Base-by-base conservation (phyloP, 148 eudicot species). In the Vaccinium corymbosum region DNA sequence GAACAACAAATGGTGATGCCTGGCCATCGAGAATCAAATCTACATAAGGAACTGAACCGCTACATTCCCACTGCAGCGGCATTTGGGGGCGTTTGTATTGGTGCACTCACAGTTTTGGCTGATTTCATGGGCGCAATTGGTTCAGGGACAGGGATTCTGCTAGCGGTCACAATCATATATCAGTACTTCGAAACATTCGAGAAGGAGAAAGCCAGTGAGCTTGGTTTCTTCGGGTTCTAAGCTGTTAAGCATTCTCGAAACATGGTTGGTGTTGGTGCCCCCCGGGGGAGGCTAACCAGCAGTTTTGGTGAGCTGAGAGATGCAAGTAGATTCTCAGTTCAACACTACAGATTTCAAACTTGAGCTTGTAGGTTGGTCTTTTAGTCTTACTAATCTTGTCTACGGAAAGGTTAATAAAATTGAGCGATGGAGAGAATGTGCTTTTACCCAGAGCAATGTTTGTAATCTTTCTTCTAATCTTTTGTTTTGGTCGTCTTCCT, bases 1-100 rank as follows among this genome's bases (percentile, higher is more conserved):
- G 98, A 95, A 76, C 97, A 95, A 95, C 97, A 95, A 82, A 95
- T 95, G 98, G 98, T 95, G 35, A 93, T 93, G 97, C 98, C 97
- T 2, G 97, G 97, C 2, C 97, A 93, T 73, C 88, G 97, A 6
- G 98, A 95, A 50, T 91, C 97, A 53, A 93, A 95, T 87, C 53
- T 95, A 32, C 93, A 93, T 82, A 95, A 95, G 87, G 98, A 95
- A 87, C 95, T 95, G 74, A 93, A 95, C 81, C 97, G 97, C 12
- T 95, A 95, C 83, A 93, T 95, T n/a, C 97, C 97, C 27, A 93
- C 97, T 0, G 98, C 95, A 17, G 98, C 97, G 12, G 97, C 97
- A 55, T 93, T 93, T 46, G 97, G 97, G 32, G 98, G 98, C 62
- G 86, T 95, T 82, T 95, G 98, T 84, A 94, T 95, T 56, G 97